Evolutionary conservation across 176 grass and related monocot genomes (phyloP).

Genomic region (Eragrostis curvula): DNA sequence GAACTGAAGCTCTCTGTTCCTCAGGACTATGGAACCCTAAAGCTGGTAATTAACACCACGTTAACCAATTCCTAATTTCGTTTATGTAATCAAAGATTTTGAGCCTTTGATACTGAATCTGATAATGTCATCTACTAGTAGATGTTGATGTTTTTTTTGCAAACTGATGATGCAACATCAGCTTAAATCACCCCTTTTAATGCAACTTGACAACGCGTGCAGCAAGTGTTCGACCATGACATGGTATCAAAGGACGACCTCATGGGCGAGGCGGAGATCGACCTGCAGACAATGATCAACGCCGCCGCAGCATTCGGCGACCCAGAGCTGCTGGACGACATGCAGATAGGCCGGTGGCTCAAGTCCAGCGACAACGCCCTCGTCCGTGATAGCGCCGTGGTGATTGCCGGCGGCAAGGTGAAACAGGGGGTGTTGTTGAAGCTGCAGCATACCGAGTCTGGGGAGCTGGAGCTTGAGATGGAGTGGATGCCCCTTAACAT

Average conservation of each 20-base stretch:
- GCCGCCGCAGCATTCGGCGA: slow-evolving; percentile 61
- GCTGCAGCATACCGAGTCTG: slow-evolving; percentile 71
- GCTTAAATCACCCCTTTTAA: no score
- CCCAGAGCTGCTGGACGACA: slow-evolving; percentile 52
- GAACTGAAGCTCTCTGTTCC: slow-evolving; percentile 76
- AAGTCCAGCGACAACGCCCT: slow-evolving; percentile 66
- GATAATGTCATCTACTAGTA: background rate
- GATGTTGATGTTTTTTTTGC: background rate
- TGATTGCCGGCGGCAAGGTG: slow-evolving; percentile 62
- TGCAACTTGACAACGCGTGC: no score
- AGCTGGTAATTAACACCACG: slow-evolving; percentile 49
- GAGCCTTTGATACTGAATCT: background rate
- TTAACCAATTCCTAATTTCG: background rate
- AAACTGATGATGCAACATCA: background rate
- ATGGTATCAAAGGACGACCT: slow-evolving; percentile 64
- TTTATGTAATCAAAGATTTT: background rate
- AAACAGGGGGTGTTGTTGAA: slow-evolving; percentile 65
- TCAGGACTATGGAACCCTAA: slow-evolving; percentile 55
- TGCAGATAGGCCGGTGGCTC: slow-evolving; percentile 80
- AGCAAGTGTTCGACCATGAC: slow-evolving; percentile 82
- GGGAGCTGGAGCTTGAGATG: slow-evolving; percentile 66
- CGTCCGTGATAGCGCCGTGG: slow-evolving; percentile 53
- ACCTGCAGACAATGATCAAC: slow-evolving; percentile 72
- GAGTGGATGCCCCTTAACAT: slow-evolving; percentile 76
- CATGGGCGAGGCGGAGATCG: slow-evolving; percentile 83